Percentiles rank a stretch among this genome's conserved stretches.
phyloP scores from a whole-genome alignment of 1,139 yeast species.

The Zygosaccharomyces pseudobailii region DNA sequence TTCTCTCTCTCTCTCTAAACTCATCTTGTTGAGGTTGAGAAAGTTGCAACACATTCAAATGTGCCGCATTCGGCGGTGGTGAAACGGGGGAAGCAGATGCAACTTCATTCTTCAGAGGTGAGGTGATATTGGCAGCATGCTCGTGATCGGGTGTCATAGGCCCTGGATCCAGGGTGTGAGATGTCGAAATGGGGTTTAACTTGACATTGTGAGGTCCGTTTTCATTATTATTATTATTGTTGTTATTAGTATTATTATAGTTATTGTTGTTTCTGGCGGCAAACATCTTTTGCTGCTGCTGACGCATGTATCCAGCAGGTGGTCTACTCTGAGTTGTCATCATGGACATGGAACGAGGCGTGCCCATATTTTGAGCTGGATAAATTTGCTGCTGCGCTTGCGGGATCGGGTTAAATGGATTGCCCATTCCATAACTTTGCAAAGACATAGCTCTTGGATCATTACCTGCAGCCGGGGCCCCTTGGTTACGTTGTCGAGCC shows the following conservation, averaged over 20 bases:
- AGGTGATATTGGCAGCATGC: conserved; percentile 3
- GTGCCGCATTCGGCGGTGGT: conserved; percentile 12
- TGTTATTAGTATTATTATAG: not conserved
- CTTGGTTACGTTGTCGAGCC: conserved; percentile 34
- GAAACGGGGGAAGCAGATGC: not conserved
- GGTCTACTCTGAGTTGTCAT: conserved; percentile 10
- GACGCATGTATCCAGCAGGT: conserved; percentile 3
- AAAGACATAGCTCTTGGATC: conserved; percentile 57
- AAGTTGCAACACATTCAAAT: conserved; percentile 24
- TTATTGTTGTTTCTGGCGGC: not conserved
- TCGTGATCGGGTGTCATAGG: conserved; percentile 3
- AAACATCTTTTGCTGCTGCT: conserved; percentile 1
- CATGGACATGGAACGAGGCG: conserved; percentile 27
- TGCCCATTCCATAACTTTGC: conserved; percentile 33
- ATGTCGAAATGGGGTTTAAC: not conserved
- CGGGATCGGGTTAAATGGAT: conserved; percentile 11
- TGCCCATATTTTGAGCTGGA: conserved; percentile 1
- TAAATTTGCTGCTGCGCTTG: conserved; percentile 1
- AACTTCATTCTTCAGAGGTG: conserved; percentile 13
- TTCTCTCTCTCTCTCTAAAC: conserved; percentile 14
- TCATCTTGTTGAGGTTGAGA: conserved; percentile 27
- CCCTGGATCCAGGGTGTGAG: conserved; percentile 2
- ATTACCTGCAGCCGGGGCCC: conserved; percentile 22
- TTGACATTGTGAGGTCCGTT: not conserved
- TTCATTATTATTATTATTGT: not conserved